phyloP scores from a whole-genome alignment of 2,329 filamentous ascomycete genomes.

The Aureobasidium lini region DNA sequence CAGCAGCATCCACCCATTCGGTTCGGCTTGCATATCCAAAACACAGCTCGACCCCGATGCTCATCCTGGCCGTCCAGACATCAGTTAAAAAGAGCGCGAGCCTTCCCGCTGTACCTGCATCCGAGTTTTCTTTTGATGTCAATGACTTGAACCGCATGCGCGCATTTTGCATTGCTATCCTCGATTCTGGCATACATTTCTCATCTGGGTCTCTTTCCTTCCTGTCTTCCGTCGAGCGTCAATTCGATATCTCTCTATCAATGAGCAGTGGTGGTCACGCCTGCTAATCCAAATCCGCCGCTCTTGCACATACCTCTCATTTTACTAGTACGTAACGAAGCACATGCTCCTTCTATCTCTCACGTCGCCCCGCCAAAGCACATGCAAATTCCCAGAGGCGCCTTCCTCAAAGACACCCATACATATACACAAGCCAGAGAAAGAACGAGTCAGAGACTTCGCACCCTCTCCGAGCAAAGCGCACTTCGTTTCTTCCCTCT shows the following conservation, averaged over 20 bases:
- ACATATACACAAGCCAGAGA: constrained; percentile 4
- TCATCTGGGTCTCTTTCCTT: background rate
- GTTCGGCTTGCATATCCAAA: constrained; percentile 25
- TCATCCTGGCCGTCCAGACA: constrained; percentile 19
- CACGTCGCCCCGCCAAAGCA: constrained; percentile 12
- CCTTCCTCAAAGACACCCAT: constrained; percentile 15
- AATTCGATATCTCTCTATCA: background rate
- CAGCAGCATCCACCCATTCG: constrained; percentile 15
- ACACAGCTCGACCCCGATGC: constrained; percentile 19
- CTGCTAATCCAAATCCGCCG: background rate
- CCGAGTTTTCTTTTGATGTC: background rate
- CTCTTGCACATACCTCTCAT: constrained; percentile 15
- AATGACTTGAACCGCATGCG: constrained; percentile 1
- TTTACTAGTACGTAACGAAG: constrained; percentile 14
- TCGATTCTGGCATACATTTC: constrained; percentile 9
- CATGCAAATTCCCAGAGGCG: constrained; percentile 16
- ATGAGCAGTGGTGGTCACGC: background rate
- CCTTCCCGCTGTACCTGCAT: constrained; percentile 6
- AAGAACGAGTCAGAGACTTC: constrained; percentile 4
- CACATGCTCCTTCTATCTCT: constrained; percentile 11
- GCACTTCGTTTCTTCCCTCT: background rate
- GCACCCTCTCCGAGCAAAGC: background rate
- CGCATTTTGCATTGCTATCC: constrained; percentile 11
- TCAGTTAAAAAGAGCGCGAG: constrained; percentile 5
- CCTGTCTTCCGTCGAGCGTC: background rate